Evolutionary conservation across 2,329 filamentous ascomycete genomes (phyloP).

Genomic region (Sclerotinia spermophila): DNA sequence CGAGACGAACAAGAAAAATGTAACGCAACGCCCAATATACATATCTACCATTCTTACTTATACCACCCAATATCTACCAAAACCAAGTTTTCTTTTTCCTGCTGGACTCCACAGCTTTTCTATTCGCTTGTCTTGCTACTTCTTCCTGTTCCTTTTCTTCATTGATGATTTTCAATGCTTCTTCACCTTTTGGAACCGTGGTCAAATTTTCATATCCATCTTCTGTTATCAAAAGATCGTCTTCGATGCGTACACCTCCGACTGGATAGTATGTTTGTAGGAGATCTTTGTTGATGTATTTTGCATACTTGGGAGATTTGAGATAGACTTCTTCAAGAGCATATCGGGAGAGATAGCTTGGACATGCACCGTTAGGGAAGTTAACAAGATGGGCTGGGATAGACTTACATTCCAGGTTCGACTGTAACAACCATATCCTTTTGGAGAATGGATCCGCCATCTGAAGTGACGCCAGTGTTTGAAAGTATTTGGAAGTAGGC

Average conservation of each 20-base stretch:
- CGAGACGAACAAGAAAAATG: neutral
- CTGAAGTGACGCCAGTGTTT: slow-evolving; percentile 1
- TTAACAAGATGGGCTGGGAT: neutral
- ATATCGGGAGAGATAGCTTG: slow-evolving; percentile 68
- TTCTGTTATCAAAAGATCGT: slow-evolving; percentile 78
- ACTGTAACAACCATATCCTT: slow-evolving; percentile 71
- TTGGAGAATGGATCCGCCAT: slow-evolving; percentile 42
- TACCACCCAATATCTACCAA: slow-evolving; percentile 21
- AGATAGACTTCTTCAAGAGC: slow-evolving; percentile 70
- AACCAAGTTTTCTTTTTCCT: slow-evolving; percentile 24
- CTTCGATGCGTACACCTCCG: slow-evolving; percentile 89
- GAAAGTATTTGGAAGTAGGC: slow-evolving; percentile 24
- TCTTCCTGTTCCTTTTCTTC: slow-evolving; percentile 20
- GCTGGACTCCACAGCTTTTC: slow-evolving; percentile 10
- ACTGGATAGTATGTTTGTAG: slow-evolving; percentile 70
- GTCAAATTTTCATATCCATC: slow-evolving; percentile 82
- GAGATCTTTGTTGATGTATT: slow-evolving; percentile 62
- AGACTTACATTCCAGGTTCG: slow-evolving; percentile 65
- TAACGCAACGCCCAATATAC: neutral
- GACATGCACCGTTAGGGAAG: slow-evolving; percentile 5
- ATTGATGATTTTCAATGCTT: slow-evolving; percentile 61
- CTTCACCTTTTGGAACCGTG: slow-evolving; percentile 69
- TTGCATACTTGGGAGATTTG: slow-evolving; percentile 52
- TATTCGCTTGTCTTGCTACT: neutral
- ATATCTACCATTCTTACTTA: neutral